These are phyloP conservation scores for Cyclotella baltica DNA, from an alignment of 108 stramenopile genomes.

Conservation along the genomic window DNA sequence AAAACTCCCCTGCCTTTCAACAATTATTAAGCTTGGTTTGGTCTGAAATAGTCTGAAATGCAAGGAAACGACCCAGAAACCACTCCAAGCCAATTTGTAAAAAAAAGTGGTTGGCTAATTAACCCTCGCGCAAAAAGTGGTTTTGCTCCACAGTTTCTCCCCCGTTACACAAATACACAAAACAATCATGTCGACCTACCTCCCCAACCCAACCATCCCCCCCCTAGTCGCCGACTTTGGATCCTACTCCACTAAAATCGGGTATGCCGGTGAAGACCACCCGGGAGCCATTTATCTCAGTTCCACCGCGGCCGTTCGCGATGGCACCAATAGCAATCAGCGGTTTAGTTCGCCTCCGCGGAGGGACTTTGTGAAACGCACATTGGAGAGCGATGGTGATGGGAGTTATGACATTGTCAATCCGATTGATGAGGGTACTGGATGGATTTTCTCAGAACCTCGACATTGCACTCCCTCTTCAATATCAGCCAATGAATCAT, in stretches of 20 bases:
- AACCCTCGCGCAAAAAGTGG: too few species aligned
- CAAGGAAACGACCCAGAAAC: too few species aligned
- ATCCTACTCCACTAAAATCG: conserved; percentile 90
- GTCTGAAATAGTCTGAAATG: too few species aligned
- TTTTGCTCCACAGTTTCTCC: neutral
- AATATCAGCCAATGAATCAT: conserved; percentile 18
- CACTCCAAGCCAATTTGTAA: too few species aligned
- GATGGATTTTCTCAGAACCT: conserved; percentile 49
- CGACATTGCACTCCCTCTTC: conserved; percentile 11
- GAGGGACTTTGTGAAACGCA: conserved; percentile 66
- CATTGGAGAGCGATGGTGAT: conserved; percentile 52
- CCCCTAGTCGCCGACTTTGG: conserved; percentile 93
- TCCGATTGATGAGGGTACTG: conserved; percentile 81
- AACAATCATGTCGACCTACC: conserved; percentile 9
- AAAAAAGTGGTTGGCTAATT: too few species aligned
- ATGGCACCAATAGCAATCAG: neutral
- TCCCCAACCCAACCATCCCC: conserved; percentile 13
- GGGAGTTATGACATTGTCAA: conserved; percentile 70
- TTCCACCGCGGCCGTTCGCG: conserved; percentile 55
- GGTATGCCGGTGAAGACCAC: conserved; percentile 94
- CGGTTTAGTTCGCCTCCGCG: conserved; percentile 45
- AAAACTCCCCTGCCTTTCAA: too few species aligned
- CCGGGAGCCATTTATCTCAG: conserved; percentile 85
- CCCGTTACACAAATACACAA: neutral
- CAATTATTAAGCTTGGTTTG: too few species aligned